Conservation (phyloP, 306 rosid genomes). For the Amphicarpaea edgeworthii region DNA sequence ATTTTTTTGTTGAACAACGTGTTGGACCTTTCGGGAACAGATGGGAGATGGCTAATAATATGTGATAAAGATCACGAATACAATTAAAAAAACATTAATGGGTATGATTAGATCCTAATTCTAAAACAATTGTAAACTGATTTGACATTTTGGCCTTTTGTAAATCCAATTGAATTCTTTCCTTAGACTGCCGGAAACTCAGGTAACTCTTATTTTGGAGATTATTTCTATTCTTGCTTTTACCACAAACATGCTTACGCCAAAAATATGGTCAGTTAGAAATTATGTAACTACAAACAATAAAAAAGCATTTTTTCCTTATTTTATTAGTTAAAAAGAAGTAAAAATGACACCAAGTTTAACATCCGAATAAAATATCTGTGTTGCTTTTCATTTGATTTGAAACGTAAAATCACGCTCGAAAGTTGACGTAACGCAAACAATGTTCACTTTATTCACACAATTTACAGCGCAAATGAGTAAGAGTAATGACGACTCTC, state of each 20-base stretch:
- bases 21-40: background rate
- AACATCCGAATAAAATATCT: background rate
- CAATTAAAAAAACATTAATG: background rate
- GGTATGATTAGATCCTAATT: background rate
- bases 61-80: background rate
- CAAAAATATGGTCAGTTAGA: background rate
- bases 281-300: background rate
- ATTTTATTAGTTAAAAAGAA: background rate
- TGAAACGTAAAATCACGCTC: background rate
- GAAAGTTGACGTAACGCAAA: conserved; percentile 27
- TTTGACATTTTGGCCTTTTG: conserved; percentile 4
- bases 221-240: conserved; percentile 6
- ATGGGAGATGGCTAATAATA: background rate
- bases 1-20: background rate
- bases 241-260: background rate
- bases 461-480: conserved; percentile 29
- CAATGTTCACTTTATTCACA: conserved; percentile 19
- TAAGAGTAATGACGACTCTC: background rate
- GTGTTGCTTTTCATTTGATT: conserved; percentile 16
- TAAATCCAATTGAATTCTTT: background rate
- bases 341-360: background rate
- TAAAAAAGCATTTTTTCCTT: background rate
- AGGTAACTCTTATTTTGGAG: background rate
- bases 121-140: background rate
- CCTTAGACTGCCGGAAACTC: background rate